These are phyloP conservation scores for Eimeria tenella DNA, from an alignment of 169 alveolate species.

Conservation along the genomic window DNA sequence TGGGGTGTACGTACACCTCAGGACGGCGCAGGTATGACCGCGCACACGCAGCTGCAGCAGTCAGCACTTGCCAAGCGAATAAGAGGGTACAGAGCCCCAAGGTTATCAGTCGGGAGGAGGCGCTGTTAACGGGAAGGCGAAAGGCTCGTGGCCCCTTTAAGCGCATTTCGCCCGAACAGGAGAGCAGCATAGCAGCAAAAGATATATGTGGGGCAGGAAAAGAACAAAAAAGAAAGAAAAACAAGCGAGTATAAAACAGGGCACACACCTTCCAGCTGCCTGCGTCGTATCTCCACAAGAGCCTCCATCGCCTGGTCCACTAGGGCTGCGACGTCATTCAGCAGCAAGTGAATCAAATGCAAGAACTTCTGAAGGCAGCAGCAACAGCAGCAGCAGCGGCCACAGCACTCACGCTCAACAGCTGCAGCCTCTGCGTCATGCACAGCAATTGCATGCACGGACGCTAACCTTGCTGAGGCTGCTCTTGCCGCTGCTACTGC, in stretches of 20 bases:
- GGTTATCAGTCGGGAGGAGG: too few relatives aligned
- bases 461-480: too few relatives aligned
- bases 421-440: background rate
- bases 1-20: slow-evolving; percentile 11
- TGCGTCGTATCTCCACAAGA: slow-evolving; percentile 89
- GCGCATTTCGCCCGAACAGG: too few relatives aligned
- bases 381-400: slow-evolving; percentile 64
- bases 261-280: slow-evolving; percentile 83
- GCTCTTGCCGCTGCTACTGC: too few relatives aligned
- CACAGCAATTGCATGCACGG: background rate
- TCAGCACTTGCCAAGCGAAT: background rate
- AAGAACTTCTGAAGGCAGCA: slow-evolving; percentile 87
- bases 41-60: background rate
- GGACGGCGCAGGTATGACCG: background rate
- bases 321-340: slow-evolving; percentile 89
- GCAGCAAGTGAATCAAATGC: slow-evolving; percentile 91
- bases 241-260: background rate
- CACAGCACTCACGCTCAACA: background rate
- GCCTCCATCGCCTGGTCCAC: slow-evolving; percentile 92
- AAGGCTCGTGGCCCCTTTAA: too few relatives aligned
- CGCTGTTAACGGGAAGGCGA: too few relatives aligned
- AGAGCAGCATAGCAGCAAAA: too few relatives aligned
- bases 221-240: background rate
- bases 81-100: background rate
- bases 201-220: background rate